phyloP scores from a whole-genome alignment of 345 rosid species.

The Noccaea bulbosa region DNA sequence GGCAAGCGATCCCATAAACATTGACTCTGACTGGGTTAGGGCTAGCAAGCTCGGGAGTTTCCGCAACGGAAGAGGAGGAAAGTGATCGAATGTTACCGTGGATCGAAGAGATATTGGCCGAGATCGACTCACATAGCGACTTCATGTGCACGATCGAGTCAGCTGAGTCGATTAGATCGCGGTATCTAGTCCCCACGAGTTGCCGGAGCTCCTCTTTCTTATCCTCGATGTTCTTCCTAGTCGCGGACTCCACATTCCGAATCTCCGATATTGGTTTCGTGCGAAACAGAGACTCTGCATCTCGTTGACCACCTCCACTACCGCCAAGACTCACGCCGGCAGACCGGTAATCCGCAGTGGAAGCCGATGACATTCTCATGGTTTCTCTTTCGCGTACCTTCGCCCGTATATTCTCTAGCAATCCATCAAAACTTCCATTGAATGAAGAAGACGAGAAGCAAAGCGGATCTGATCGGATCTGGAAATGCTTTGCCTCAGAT shows the following conservation, averaged over 20 bases:
- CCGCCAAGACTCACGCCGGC: constrained; percentile 37
- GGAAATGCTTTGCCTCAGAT: constrained; percentile 39
- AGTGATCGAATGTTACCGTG: constrained; percentile 65
- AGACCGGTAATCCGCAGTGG: constrained; percentile 52
- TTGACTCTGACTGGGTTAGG: constrained; percentile 47
- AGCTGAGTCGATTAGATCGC: constrained; percentile 95
- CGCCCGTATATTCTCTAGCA: constrained; percentile 31
- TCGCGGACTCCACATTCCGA: constrained; percentile 70
- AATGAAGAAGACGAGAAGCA: constrained; percentile 15
- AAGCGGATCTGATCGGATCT: constrained; percentile 43
- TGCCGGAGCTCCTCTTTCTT: constrained; percentile 97
- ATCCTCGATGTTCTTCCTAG: constrained; percentile 79
- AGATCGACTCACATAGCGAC: constrained; percentile 74
- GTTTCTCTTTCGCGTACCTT: constrained; percentile 17
- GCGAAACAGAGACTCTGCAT: constrained; percentile 87
- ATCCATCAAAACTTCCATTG: constrained; percentile 22
- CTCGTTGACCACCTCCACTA: constrained; percentile 62
- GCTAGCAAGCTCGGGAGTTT: constrained; percentile 52
- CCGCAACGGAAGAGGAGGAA: constrained; percentile 56
- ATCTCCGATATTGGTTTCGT: constrained; percentile 76
- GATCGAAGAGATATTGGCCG: constrained; percentile 66
- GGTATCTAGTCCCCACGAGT: constrained; percentile 84
- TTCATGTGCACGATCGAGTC: constrained; percentile 91
- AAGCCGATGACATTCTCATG: constrained; percentile 52
- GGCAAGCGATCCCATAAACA: constrained; percentile 80